Base-by-base conservation (phyloP, 1,284 basidiomycete species). In the Inonotus obliquus region DNA sequence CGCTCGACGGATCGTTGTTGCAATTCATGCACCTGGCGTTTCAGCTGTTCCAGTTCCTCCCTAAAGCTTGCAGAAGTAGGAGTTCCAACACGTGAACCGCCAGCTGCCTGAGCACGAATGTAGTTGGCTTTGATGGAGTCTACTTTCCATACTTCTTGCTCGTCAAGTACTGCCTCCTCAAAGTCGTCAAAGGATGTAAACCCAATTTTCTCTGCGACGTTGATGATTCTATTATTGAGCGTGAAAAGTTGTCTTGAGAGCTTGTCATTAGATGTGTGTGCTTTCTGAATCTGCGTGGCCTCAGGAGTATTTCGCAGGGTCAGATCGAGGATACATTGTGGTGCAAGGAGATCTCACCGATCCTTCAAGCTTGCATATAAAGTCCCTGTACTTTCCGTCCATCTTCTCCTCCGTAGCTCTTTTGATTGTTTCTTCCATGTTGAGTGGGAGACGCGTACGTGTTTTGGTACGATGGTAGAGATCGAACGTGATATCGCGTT, bases 181-280 rank as follows among this genome's bases (percentile, higher is more conserved):
- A 66, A 60, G 9, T 60, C 55, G 17, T 67, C 62, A 13, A 65
- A 57, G 49, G 49, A 54, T 4, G 54, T 23, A 45, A 67, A 69
- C 13, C 68, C 68, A 21, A 69, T 66, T 3, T 55, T 61, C 23
- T 65, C 65, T 3, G 64, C 63, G 2, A 67, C 57, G 27, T 62
- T 61, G 1, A 48, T 57, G 29, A 56, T 45, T 2, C 63, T 61
- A 27, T 69, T 66, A 25, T 67, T 59, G 38, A 63, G 51, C 37
- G 64, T 57, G 47, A 63, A 69, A 4, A 65, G 49, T 35, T 61
- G 54, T 35, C 57, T 62, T 11, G 59, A 57, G 21, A 69, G 54
- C 13, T 47, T 57, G 48, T 67, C 66, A 52, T 67, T 67, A 4
- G 60, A 55, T 2, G 48, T 37, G 6, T 56, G 58, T 25, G 63